These are phyloP conservation scores for Mortierella sp. DNA, from an alignment of 371 early-diverging fungal genomes.

Conservation along the genomic window DNA sequence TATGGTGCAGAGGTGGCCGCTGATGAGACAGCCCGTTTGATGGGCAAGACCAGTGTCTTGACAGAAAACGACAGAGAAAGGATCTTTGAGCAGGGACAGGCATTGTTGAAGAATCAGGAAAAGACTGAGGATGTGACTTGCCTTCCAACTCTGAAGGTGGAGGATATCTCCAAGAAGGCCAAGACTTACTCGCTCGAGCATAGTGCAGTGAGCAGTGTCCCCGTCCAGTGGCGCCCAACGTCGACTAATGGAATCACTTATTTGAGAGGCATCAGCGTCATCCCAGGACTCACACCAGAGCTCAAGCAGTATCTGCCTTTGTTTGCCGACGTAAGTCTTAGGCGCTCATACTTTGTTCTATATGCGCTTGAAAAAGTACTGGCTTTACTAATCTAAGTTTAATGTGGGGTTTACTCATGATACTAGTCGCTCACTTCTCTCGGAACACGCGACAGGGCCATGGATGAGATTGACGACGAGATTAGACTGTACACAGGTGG, in stretches of 20 bases:
- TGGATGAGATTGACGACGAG: constrained; percentile 90
- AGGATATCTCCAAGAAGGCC: constrained; percentile 74
- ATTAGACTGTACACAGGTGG: constrained; percentile 91
- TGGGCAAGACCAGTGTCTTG: constrained; percentile 65
- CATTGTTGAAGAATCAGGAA: constrained; percentile 77
- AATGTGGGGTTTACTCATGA: not conserved
- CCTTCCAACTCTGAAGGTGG: constrained; percentile 83
- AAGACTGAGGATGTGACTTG: constrained; percentile 79
- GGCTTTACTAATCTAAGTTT: not conserved
- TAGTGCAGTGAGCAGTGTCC: constrained; percentile 64
- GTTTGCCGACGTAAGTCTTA: constrained; percentile 74
- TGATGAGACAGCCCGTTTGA: constrained; percentile 76
- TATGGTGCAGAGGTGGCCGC: constrained; percentile 66
- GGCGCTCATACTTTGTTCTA: too few relatives aligned
- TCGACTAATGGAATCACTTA: constrained; percentile 96
- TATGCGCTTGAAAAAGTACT: too few relatives aligned
- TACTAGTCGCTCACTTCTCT: constrained; percentile 77
- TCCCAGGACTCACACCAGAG: constrained; percentile 71
- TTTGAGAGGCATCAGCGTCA: constrained; percentile 73
- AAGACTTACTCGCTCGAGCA: constrained; percentile 76
- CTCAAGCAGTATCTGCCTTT: constrained; percentile 81
- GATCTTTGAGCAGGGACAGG: constrained; percentile 70
- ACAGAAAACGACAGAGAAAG: constrained; percentile 66
- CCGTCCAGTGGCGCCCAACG: constrained; percentile 83
- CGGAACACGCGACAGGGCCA: constrained; percentile 80